A percentile compares a stretch with the other conserved stretches of the same genome.
Evolutionary conservation across 2,329 filamentous ascomycete species (phyloP).

Genomic region (Trematosphaeria pertusa): DNA sequence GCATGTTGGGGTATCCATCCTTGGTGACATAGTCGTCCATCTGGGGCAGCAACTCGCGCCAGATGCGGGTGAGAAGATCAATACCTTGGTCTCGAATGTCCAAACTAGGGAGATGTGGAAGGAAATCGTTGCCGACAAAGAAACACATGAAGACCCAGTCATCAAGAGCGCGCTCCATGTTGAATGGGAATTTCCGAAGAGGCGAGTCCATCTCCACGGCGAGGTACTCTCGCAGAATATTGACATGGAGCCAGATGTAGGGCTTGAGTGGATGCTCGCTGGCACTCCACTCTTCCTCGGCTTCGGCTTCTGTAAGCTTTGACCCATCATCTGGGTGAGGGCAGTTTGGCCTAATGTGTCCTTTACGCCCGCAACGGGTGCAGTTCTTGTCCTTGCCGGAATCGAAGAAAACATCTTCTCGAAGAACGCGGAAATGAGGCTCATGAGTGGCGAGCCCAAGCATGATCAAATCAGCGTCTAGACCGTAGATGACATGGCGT

Average conservation of each 20-base stretch:
- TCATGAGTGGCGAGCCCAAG: slow-evolving; percentile 95
- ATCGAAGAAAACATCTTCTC: slow-evolving; percentile 96
- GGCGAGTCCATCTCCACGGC: slow-evolving; percentile 87
- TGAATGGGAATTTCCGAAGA: slow-evolving; percentile 83
- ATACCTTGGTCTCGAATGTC: slow-evolving; percentile 98
- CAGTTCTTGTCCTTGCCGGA: slow-evolving; percentile 85
- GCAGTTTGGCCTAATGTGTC: slow-evolving; percentile 88
- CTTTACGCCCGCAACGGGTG: slow-evolving; percentile 88
- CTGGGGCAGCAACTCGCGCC: slow-evolving; percentile 86
- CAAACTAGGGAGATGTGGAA: slow-evolving; percentile 94
- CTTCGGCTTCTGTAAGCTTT: slow-evolving; percentile 83
- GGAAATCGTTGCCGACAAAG: slow-evolving; percentile 97
- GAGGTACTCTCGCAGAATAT: slow-evolving; percentile 89
- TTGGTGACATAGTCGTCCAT: slow-evolving; percentile 98
- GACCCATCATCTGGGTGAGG: slow-evolving; percentile 54
- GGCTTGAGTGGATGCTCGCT: slow-evolving; percentile 71
- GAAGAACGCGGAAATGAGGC: slow-evolving; percentile 92
- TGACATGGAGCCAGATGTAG: slow-evolving; percentile 98
- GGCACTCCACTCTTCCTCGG: slow-evolving; percentile 54
- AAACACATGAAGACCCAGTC: slow-evolving; percentile 99
- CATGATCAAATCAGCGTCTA: slow-evolving; percentile 99
- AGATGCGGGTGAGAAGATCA: slow-evolving; percentile 94
- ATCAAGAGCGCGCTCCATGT: slow-evolving; percentile 91
- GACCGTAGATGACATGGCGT: slow-evolving; percentile 94
- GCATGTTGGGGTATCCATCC: slow-evolving; percentile 89